Base-by-base conservation (phyloP, 2,329 filamentous ascomycete species). In the Metarhizium guizhouense region DNA sequence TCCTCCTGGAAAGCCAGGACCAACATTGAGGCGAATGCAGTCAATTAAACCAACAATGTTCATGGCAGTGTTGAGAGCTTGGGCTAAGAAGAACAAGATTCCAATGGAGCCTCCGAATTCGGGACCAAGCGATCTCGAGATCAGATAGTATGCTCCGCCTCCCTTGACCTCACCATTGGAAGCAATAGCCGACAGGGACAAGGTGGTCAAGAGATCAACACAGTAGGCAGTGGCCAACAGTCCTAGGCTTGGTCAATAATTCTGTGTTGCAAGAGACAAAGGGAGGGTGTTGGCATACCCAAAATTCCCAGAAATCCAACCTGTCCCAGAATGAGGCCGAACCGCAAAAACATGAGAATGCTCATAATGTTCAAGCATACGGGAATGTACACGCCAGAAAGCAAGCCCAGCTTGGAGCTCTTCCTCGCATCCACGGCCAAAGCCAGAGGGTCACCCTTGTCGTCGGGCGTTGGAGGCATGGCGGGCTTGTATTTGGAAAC, bases 101-200 rank as follows among this genome's bases (percentile, higher is more conserved):
- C 90, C 90, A 60, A 95, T 95, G 1, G 88, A 90, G 16, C 90
- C 90, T 30, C 90, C 90, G 67, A 95, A 95, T 65, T 95, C 90
- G 6, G 90, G 90, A 0, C 90, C 90, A 3, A 95, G 74, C 48
- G 88, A 92, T 58, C 90, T 81, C 6, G 90, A 95, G 56, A 95
- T 95, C 56, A 95, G 76, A 64, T 93, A 95, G 67, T 95, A 95
- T 42, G 90, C 89, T 53, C 90, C 90, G 14, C 90, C 90, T 14
- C 90, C 90, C 63, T 89, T 85, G 55, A 95, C 90, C 50, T 91
- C 92, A 30, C 90, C 90, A 68, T 95, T 95, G 2, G 89, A 92
- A 38, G 90, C 90, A 63, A 95, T 93, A 10, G 90, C 90, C 4
- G 90, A 95, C 34, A 95, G 81, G 3, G 90, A 95, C 64, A 95